A percentile compares a stretch with the other conserved stretches of the same genome.
Evolutionary conservation across 2,329 filamentous ascomycete genomes (phyloP).

Genomic region (Aaosphaeria pasadenensis): DNA sequence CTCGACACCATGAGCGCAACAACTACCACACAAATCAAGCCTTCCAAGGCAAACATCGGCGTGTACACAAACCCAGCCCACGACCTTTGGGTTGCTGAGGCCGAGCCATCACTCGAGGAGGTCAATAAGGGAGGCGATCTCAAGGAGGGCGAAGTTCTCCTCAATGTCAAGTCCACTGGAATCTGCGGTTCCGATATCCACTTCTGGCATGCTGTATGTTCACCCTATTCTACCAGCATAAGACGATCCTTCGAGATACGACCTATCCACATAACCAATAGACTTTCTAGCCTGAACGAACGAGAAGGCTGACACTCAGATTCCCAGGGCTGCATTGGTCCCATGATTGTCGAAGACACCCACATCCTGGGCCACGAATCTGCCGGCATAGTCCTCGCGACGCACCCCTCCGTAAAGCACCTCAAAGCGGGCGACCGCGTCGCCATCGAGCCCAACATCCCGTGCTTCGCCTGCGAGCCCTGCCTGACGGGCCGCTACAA

Average conservation of each 20-base stretch:
- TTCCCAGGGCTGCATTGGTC: conserved; percentile 71
- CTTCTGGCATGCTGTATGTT: conserved; percentile 80
- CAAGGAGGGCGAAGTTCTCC: conserved; percentile 77
- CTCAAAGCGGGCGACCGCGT: conserved; percentile 87
- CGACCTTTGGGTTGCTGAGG: conserved; percentile 82
- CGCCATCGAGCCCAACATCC: conserved; percentile 90
- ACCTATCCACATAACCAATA: neutral
- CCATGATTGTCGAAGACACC: conserved; percentile 85
- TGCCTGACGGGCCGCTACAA: conserved; percentile 94
- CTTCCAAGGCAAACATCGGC: conserved; percentile 83
- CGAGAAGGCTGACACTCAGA: neutral
- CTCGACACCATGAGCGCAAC: conserved; percentile 25
- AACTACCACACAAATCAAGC: conserved; percentile 41
- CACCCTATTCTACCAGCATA: neutral
- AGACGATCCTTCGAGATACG: neutral
- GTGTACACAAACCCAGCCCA: conserved; percentile 94
- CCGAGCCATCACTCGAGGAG: conserved; percentile 71
- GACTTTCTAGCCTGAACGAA: neutral
- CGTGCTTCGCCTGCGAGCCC: conserved; percentile 86
- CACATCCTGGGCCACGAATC: conserved; percentile 96
- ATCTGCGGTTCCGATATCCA: conserved; percentile 97
- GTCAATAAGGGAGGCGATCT: conserved; percentile 67
- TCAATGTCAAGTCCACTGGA: conserved; percentile 89
- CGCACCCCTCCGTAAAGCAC: conserved; percentile 72
- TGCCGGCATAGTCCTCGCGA: conserved; percentile 75